Percentiles rank a stretch among this genome's conserved stretches.
Evolutionary conservation across 208 protist genomes (phyloP).

Genomic region (Spongospora subterranea): DNA sequence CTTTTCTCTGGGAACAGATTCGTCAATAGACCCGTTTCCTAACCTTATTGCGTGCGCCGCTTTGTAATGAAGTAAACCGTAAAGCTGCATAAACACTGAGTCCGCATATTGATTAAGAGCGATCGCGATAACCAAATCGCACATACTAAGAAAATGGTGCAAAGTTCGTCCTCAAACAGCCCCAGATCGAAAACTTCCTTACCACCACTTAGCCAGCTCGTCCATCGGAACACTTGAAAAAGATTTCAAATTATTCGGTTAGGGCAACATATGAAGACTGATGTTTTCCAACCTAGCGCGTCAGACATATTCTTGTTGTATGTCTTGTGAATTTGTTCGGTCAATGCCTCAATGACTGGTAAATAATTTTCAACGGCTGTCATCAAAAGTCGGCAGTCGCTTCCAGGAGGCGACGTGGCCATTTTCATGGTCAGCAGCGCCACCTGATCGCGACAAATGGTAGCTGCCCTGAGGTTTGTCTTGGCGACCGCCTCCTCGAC

Average conservation of each 20-base stretch:
- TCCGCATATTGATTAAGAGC: neutral
- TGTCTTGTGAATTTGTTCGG: constrained; percentile 46
- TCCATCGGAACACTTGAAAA: neutral
- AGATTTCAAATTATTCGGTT: neutral
- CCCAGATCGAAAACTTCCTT: neutral
- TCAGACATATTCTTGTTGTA: constrained; percentile 20
- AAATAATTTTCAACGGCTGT: neutral
- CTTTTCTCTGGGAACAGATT: neutral
- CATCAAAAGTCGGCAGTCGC: neutral
- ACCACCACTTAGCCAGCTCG: neutral
- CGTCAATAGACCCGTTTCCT: neutral
- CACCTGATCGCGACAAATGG: neutral
- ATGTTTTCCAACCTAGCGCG: neutral
- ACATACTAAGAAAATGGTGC: neutral
- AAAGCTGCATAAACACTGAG: neutral
- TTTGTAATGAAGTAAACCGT: constrained; percentile 39
- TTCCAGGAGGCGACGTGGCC: neutral
- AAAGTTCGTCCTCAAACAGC: constrained; percentile 53
- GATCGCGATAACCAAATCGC: neutral
- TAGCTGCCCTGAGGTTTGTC: neutral
- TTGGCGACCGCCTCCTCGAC: neutral
- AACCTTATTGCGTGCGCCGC: neutral
- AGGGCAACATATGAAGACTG: neutral
- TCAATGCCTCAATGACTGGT: neutral
- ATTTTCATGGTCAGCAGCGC: neutral